A percentile compares a stretch with the other conserved stretches of the same genome.
phyloP scores from a whole-genome alignment of 768 basidiomycete species.

The Tricholoma flavovirens region DNA sequence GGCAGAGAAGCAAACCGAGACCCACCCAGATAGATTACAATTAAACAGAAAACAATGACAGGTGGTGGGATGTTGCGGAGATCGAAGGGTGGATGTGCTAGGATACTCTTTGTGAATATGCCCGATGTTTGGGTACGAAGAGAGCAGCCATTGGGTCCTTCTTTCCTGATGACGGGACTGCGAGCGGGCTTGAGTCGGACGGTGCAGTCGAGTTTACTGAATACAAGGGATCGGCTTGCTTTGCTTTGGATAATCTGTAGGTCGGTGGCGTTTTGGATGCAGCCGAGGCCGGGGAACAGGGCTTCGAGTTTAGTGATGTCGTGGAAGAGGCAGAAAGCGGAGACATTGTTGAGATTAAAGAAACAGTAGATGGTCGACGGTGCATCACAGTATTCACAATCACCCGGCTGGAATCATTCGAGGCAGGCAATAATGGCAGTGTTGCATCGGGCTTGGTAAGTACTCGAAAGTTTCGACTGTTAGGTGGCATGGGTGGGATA shows the following conservation, averaged over 20 bases:
- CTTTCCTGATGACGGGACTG: slow-evolving; percentile 37
- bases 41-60: not conserved
- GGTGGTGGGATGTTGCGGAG: not conserved
- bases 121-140: slow-evolving; percentile 75
- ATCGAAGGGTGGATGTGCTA: not conserved
- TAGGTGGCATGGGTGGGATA: slow-evolving; percentile 46
- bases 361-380: slow-evolving; percentile 25
- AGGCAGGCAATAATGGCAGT: slow-evolving; percentile 28
- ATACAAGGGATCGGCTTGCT: slow-evolving; percentile 7
- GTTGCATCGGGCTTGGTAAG: slow-evolving; percentile 30
- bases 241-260: not conserved
- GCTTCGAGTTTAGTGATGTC: slow-evolving; percentile 11
- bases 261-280: slow-evolving; percentile 8
- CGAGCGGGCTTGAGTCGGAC: slow-evolving; percentile 27
- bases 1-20: not conserved
- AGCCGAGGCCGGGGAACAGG: slow-evolving; percentile 10
- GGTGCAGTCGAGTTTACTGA: slow-evolving; percentile 9
- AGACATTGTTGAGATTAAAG: slow-evolving; percentile 2
- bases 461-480: slow-evolving; percentile 38
- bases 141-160: slow-evolving; percentile 57
- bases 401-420: slow-evolving; percentile 35
- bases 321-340: not conserved
- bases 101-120: slow-evolving; percentile 38
- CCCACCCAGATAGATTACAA: not conserved
- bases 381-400: slow-evolving; percentile 46